Evolutionary conservation across 106 monocot genomes (phyloP), one percentile per base, ranked within the genome.

Genomic region (Hemerocallis citrina): DNA sequence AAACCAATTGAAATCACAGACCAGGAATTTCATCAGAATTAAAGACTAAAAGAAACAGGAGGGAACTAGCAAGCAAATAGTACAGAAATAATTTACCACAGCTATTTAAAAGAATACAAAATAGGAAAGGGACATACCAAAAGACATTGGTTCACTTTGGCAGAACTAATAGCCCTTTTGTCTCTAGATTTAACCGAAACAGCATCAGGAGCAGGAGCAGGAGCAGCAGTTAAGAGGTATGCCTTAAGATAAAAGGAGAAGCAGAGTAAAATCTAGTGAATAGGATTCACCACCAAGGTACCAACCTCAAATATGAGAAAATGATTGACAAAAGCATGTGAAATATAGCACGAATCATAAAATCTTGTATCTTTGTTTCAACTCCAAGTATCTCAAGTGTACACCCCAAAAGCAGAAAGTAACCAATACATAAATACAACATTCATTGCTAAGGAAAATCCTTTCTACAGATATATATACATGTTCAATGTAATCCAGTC

Each of bases 401-500:
- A 4, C 19, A 39, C 38, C 1, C 3, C 27, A n/a, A n/a, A 54
- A 59, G 25, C 25, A 34, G 14, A 33, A 40, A 38, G 59, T 19
- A 21, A 59, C 39, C 14, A 19, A 40, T 24, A 10, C 12, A 52
- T n/a, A 54, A 10, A 2, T 12, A 6, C n/a, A n/a, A n/a, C n/a
- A 24, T 24, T 24, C 1, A 8, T 54, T n/a, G 4, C 5, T 6
- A 8, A 50, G 13, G 54, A 29, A 54, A 0, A 54, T 54, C 31
- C 31, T 24, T n/a, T 46, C 51, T 28, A 34, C 20, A 54, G 9
- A 54, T 16, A 57, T 59, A 40, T 58, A 35, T 30, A 28, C 61
- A 62, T 16, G 61, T 15, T 75, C 57, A 75, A 36, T 23, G 27
- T 20, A 65, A 47, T 40, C 77, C 84, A 66, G 52, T 37, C 36